Base-by-base conservation (phyloP, 2,329 filamentous ascomycete species). In the Acarospora socialis region DNA sequence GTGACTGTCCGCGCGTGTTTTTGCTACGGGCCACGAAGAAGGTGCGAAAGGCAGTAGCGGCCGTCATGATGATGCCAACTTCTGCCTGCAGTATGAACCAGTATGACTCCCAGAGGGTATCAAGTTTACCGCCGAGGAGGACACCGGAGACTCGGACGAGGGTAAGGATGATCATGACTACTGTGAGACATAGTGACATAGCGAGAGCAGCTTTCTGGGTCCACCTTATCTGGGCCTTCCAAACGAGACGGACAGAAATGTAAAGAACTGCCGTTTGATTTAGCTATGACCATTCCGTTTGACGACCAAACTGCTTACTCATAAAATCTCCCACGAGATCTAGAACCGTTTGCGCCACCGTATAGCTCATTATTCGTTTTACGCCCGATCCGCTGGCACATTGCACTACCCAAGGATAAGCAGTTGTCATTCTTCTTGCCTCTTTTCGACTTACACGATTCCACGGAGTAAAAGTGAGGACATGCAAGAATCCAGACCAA, bases 281-380 rank as follows among this genome's bases (percentile, higher is more conserved):
- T 4, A 32, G 24, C 7, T n/a, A 15, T n/a, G 15, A 10, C n/a
- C 10, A 21, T 32, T n/a, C n/a, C n/a, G n/a, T n/a, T n/a, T n/a
- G n/a, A n/a, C 29, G 14, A 17, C 19, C 4, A 23, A 16, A 28
- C n/a, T 9, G 30, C 24, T 30, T 20, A 38, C 36, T 38, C n/a
- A 38, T 16, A 13, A 38, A 21, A 33, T 38, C 36, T n/a, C 36
- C 33, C 3, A 33, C 10, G 20, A 38, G 26, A 23, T 38, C 36
- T n/a, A 36, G 18, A n/a, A 30, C 25, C 25, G 28, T 33, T 21
- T 33, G 36, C n/a, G 32, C 21, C 3, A 32, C n/a, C 21, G 24
- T 23, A 17, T 27, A 29, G n/a, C 15, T 13, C 7, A 35, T 13
- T 15, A 23, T 23, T 21, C 16, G 32, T 14, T 14, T n/a, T 16